These are phyloP conservation scores for Jackrogersella multiformis DNA, from an alignment of 495 filamentous ascomycete species.

Conservation along the genomic window DNA sequence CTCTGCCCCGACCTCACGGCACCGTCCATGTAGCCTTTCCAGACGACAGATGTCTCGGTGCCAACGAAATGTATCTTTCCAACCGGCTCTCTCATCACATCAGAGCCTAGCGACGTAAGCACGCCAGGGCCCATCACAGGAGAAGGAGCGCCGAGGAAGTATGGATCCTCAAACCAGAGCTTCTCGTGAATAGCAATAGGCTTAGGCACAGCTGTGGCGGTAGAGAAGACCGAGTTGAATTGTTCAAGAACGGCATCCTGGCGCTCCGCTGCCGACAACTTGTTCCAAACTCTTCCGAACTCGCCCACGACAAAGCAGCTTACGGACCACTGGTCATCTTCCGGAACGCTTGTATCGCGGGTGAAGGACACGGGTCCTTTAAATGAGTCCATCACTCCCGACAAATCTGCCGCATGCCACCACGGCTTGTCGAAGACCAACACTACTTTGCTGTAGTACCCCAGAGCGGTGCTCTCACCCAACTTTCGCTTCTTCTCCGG, in stretches of 20 bases:
- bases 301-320: slow-evolving; percentile 55
- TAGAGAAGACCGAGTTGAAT: slow-evolving; percentile 22
- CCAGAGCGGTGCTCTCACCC: slow-evolving; percentile 34
- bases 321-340: slow-evolving; percentile 49
- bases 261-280: slow-evolving; percentile 12
- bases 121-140: slow-evolving; percentile 31
- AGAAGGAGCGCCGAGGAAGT: slow-evolving; percentile 36
- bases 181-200: slow-evolving; percentile 30
- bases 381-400: slow-evolving; percentile 49
- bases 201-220: background rate
- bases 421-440: slow-evolving; percentile 51
- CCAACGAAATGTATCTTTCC: slow-evolving; percentile 54
- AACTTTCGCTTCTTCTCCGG: slow-evolving; percentile 41
- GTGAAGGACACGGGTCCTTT: slow-evolving; percentile 51
- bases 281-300: slow-evolving; percentile 47
- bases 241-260: slow-evolving; percentile 12
- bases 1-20: slow-evolving; percentile 50
- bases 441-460: slow-evolving; percentile 54
- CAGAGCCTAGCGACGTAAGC: slow-evolving; percentile 22
- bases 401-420: slow-evolving; percentile 47
- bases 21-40: slow-evolving; percentile 59
- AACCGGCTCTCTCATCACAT: slow-evolving; percentile 31
- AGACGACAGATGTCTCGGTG: slow-evolving; percentile 51
- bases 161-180: slow-evolving; percentile 36
- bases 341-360: slow-evolving; percentile 52